Percentiles rank a stretch among this genome's conserved stretches.
Evolutionary conservation across 768 basidiomycete genomes (phyloP).

Genomic region (Phylloporus sp.): DNA sequence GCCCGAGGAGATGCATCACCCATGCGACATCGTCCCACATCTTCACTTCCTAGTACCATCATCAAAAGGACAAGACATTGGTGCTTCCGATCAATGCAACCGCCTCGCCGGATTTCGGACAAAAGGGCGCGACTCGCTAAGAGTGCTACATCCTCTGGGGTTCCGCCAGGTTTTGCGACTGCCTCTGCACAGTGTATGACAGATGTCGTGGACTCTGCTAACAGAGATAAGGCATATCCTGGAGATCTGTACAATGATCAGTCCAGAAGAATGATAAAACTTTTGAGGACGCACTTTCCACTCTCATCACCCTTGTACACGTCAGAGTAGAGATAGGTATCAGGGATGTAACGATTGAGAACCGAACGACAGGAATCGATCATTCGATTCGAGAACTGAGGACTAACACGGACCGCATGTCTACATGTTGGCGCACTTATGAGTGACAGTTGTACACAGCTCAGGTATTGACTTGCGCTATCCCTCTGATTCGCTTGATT

Average conservation of each 20-base stretch:
- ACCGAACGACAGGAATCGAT: slow-evolving; percentile 92
- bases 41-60: slow-evolving; percentile 97
- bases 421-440: slow-evolving; percentile 37
- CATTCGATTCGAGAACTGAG: slow-evolving; percentile 97
- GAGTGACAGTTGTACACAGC: neutral
- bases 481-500: slow-evolving; percentile 91
- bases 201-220: slow-evolving; percentile 90
- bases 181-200: slow-evolving; percentile 87
- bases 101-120: slow-evolving; percentile 73
- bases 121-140: slow-evolving; percentile 77
- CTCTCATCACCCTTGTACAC: slow-evolving; percentile 98
- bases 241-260: slow-evolving; percentile 64
- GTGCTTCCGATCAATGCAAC: slow-evolving; percentile 88
- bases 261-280: neutral
- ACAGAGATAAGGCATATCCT: slow-evolving; percentile 86
- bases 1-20: slow-evolving; percentile 78
- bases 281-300: slow-evolving; percentile 71
- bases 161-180: slow-evolving; percentile 73
- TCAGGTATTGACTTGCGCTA: slow-evolving; percentile 65
- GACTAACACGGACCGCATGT: slow-evolving; percentile 93
- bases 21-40: slow-evolving; percentile 88
- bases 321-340: slow-evolving; percentile 97
- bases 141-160: slow-evolving; percentile 91
- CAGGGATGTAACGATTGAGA: slow-evolving; percentile 94
- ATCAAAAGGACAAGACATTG: slow-evolving; percentile 81